Percentiles rank a stretch among this genome's conserved stretches.
These are phyloP conservation scores for Reutealis trisperma DNA, from an alignment of 345 rosid species.

Conservation along the genomic window DNA sequence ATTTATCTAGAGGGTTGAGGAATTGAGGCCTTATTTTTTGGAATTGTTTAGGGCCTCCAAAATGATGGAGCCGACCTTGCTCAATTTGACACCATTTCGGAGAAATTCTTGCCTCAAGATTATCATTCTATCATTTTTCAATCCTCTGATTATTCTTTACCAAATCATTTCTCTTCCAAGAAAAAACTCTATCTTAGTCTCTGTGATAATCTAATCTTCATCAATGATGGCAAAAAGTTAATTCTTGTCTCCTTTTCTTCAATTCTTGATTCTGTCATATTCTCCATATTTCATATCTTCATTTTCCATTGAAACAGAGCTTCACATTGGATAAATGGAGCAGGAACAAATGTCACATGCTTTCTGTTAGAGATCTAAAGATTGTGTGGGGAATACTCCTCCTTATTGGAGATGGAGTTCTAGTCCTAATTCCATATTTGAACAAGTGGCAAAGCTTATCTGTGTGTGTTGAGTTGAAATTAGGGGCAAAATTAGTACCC, in stretches of 20 bases:
- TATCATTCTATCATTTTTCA: slow-evolving; percentile 20
- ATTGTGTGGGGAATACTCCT: slow-evolving; percentile 35
- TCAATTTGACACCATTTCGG: slow-evolving; percentile 25
- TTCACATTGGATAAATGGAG: slow-evolving; percentile 24
- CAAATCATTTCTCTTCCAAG: slow-evolving; percentile 27
- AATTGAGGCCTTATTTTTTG: too few species aligned
- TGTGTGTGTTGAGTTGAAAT: slow-evolving; percentile 53
- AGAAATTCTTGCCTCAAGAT: slow-evolving; percentile 14
- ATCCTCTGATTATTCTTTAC: slow-evolving; percentile 12
- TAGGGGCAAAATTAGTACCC: slow-evolving; percentile 31
- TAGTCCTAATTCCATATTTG: slow-evolving; percentile 26
- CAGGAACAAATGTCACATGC: slow-evolving; percentile 34
- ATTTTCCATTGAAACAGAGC: slow-evolving; percentile 19
- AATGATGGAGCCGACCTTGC: too few species aligned
- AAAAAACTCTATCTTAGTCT: slow-evolving; percentile 44
- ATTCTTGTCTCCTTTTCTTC: neutral
- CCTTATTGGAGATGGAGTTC: slow-evolving; percentile 13
- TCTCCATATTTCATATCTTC: neutral
- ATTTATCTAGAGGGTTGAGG: too few species aligned
- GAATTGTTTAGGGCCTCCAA: too few species aligned
- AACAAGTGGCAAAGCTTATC: slow-evolving; percentile 48
- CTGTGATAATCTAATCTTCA: slow-evolving; percentile 29
- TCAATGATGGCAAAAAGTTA: slow-evolving; percentile 37
- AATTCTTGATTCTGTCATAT: neutral
- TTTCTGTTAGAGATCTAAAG: slow-evolving; percentile 27